Base-by-base conservation (phyloP, 768 basidiomycete genomes). In the Tremella mesenterica region DNA sequence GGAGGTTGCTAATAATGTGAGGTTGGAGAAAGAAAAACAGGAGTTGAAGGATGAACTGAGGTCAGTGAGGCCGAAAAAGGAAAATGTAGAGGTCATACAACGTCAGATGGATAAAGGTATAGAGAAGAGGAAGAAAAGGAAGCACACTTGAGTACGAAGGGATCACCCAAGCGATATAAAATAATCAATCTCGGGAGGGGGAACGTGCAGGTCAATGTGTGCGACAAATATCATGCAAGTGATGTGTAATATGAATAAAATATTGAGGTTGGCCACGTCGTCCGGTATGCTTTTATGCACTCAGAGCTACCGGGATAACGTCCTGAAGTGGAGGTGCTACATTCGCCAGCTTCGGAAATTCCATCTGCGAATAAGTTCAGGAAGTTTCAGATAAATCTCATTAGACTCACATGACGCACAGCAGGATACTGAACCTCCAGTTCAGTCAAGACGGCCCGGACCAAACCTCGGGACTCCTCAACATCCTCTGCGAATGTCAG, bases 371-470 rank as follows among this genome's bases (percentile, higher is more conserved):
- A 48, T 49, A 41, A 56, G 48, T 18, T 20, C 9, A 14, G 23
- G 18, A 8, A 34, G 10, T 3, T 4, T 9, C 5, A 7, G 2
- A 5, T 5, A 28, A 5, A 26, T 8, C 2, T 8, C 12, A 12
- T 16, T 27, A 20, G 25, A 51, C 56, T 53, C 30, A 53, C 56
- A 45, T 53, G 18, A 5, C 20, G 14, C 3, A 57, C 33, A 1
- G 38, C n/a, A 0, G 59, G 55, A 29, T 48, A 60, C 21, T 53
- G 44, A 10, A 21, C 29, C 16, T 29, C 48, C 1, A 60, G 18
- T 27, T 50, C 38, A 10, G 13, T 25, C 31, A 56, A 56, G 1
- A 56, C 39, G 5, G 23, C 44, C 16, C 16, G 13, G n/a, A 53
- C 33, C n/a, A 33, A 33, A 16, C n/a, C 18, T 10, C 36, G 44